Evolutionary conservation across 1,284 basidiomycete genomes (phyloP), one percentile per base, ranked within the genome.

Genomic region (Leccinum subfulvum): DNA sequence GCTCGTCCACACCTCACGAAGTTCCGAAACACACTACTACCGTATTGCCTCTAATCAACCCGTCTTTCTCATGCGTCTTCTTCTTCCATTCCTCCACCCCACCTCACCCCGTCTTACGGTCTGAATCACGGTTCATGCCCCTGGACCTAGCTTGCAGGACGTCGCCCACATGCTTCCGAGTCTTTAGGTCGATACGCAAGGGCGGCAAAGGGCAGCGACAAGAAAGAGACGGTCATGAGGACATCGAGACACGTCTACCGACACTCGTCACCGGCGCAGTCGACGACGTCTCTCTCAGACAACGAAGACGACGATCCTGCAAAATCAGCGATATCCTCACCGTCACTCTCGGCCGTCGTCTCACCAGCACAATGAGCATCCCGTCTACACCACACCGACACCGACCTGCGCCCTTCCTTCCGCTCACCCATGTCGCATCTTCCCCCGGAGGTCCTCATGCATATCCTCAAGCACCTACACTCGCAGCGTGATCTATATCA

Each of bases 401-500:
- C 52, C 49, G 63, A 70, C 56, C 58, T 69, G 44, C 69, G 68
- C 39, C 67, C 64, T 63, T 35, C 68, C 72, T 71, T 64, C 51
- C 64, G 71, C 68, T 82, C 82, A 63, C 85, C 79, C 69, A 84
- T 83, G 75, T 79, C 84, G 5, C 77, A 80, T 54, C 80, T 98
- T 7, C 96, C 95, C 2, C 90, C 94, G 59, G 96, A 98, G 76
- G 87, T 98, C 52, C 86, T 98, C 67, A 90, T 95, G n/a, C 89
- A 98, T 78, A 91, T 98, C 69, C 84, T 99, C 68, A 91, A 90
- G 64, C 88, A 95, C 68, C 82, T 99, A 11, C 86, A 91, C 63
- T 82, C 85, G 0, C 80, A 88, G 23, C 82, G 83, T 60, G 92
- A 97, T 77, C 82, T 97, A 49, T 86, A 91, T 67, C 82, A 83